phyloP scores from a whole-genome alignment of 768 basidiomycete species.

The Rhizopogon vesiculosus region DNA sequence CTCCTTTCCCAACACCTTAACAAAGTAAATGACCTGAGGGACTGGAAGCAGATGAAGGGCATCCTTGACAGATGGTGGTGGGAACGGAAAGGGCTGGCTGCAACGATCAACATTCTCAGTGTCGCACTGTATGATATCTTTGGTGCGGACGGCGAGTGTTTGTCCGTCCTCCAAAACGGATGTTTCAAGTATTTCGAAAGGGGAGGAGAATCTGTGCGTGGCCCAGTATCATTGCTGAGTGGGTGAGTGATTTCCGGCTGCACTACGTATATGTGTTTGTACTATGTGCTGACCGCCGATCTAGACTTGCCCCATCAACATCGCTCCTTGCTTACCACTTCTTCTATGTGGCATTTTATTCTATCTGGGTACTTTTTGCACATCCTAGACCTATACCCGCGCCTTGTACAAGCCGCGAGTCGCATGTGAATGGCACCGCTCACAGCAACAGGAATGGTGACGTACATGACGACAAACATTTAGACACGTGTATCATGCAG shows the following conservation, averaged over 20 bases:
- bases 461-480: not conserved
- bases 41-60: slow-evolving; percentile 48
- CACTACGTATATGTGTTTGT: too few species aligned
- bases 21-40: slow-evolving; percentile 33
- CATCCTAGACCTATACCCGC: slow-evolving; percentile 38
- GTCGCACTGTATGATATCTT: slow-evolving; percentile 94
- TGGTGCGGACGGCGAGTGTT: slow-evolving; percentile 80
- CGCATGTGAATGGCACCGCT: not conserved
- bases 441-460: not conserved
- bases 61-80: slow-evolving; percentile 77
- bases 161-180: slow-evolving; percentile 66
- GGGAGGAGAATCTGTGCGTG: slow-evolving; percentile 84
- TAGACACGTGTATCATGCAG: slow-evolving; percentile 34
- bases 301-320: slow-evolving; percentile 78
- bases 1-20: slow-evolving; percentile 60
- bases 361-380: slow-evolving; percentile 87
- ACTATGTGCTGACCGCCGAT: not conserved
- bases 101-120: slow-evolving; percentile 90
- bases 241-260: slow-evolving; percentile 49
- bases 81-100: slow-evolving; percentile 75
- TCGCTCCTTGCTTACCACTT: slow-evolving; percentile 84
- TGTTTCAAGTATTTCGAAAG: slow-evolving; percentile 98
- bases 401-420: slow-evolving; percentile 13
- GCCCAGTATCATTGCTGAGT: slow-evolving; percentile 86
- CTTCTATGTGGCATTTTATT: slow-evolving; percentile 93